Evolutionary conservation across 176 grass and related monocot species (phyloP), one percentile per base, ranked within the genome.

Genomic region (Calamus simplicifolius): DNA sequence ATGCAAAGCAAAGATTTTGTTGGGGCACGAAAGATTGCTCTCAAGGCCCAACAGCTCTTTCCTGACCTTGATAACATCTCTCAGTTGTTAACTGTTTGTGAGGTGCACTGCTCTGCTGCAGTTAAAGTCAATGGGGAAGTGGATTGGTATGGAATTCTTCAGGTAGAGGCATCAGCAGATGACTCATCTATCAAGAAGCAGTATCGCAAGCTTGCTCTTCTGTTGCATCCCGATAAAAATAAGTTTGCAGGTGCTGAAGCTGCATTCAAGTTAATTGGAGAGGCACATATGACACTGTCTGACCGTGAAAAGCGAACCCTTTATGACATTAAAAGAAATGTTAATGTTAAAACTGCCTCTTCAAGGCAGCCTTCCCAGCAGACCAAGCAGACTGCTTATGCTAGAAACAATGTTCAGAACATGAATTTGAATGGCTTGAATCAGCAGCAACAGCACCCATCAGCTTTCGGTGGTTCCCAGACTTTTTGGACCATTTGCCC

Each of bases 211-310:
- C 74, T 90, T 76, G 82, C 83, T 56, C 74, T 95, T 70, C 81
- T 87, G 61, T 80, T 95, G 27, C 90, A 95, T 70, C 90, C 83
- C 19, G 86, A 95, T 64, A 95, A 90, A 75, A 95, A 95, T 68
- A 83, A 84, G 58, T 90, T 95, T 56, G 49, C 77, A 23, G 86
- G 90, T 61, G 86, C 86, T 68, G 90, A 90, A 68, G 82, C 85
- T 16, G 90, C 90, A 14, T 95, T 95, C 71, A 95, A 95, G 61
- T 77, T 96, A 74, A 75, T 96, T 21, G 83, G 83, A 58, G 91
- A 87, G 81, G 86, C 91, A 61, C 79, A 96, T 60, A 75, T 69
- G 56, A 76, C 69, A 1, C 75, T 95, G 56, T 80, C 70, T 26
- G 85, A 95, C 28, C 62, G 13, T 43, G 69, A 73, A 43, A 95